Evolutionary conservation across 1,284 basidiomycete species (phyloP).

Genomic region (Cryptococcus floricola): DNA sequence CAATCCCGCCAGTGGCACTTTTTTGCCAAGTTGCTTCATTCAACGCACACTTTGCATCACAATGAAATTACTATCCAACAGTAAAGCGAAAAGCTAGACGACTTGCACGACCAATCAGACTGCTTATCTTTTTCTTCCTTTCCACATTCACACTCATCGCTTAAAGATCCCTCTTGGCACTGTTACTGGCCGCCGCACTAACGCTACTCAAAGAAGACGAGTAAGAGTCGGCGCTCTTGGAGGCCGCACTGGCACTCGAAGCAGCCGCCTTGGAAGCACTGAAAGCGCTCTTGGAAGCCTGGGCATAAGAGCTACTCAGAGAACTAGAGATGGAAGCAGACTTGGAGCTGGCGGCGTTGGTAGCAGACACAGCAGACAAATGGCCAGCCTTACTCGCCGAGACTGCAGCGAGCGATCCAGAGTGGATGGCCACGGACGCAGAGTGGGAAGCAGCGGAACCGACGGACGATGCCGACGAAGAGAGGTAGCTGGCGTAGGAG

Average conservation of each 20-base stretch:
- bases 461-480: constrained; percentile 42
- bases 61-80: neutral
- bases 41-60: neutral
- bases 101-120: neutral
- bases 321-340: constrained; percentile 23
- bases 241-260: constrained; percentile 24
- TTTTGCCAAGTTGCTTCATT: too few species aligned
- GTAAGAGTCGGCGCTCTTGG: constrained; percentile 29
- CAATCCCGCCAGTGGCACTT: too few species aligned
- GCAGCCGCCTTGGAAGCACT: constrained; percentile 26
- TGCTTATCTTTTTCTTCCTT: constrained; percentile 1
- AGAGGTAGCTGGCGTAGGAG: constrained; percentile 43
- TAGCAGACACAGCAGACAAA: constrained; percentile 31
- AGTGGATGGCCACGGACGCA: constrained; percentile 53
- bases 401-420: constrained; percentile 31
- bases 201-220: constrained; percentile 26
- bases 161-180: constrained; percentile 35
- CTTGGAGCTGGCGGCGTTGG: constrained; percentile 34
- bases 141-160: neutral
- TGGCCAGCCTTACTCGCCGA: constrained; percentile 27
- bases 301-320: constrained; percentile 41
- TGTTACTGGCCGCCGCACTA: constrained; percentile 33
- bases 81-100: neutral
- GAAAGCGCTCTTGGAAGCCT: constrained; percentile 48
- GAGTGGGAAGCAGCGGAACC: constrained; percentile 37